phyloP scores from a whole-genome alignment of 805 yeast genomes.

The Spathaspora boniae region DNA sequence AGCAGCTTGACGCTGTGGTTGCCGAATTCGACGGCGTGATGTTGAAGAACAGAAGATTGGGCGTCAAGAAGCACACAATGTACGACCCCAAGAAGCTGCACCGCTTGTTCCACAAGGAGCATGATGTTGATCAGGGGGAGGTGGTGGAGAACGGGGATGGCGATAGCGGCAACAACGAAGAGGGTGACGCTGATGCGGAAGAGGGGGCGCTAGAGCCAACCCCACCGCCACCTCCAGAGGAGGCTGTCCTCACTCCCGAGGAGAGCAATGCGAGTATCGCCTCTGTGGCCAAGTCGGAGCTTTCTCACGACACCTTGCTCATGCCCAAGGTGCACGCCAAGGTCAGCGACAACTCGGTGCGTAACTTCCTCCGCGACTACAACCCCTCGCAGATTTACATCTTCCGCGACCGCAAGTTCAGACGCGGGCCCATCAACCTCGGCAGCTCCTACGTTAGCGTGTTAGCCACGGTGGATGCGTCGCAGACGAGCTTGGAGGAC shows the following conservation, averaged over 20 bases:
- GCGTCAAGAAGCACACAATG: conserved; percentile 41
- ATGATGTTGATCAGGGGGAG: no score
- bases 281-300: conserved; percentile 2
- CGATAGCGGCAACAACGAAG: no score
- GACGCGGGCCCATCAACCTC: conserved; percentile 26
- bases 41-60: conserved; percentile 37
- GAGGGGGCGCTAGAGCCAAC: not conserved
- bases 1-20: conserved; percentile 27
- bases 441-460: conserved; percentile 43
- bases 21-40: conserved; percentile 20
- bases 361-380: conserved; percentile 42
- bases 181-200: not conserved
- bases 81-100: conserved; percentile 32
- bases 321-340: conserved; percentile 38
- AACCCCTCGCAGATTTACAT: conserved; percentile 47
- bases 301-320: conserved; percentile 46
- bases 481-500: conserved; percentile 34
- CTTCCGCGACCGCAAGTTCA: conserved; percentile 34
- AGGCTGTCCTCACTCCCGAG: not conserved
- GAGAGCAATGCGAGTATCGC: no score
- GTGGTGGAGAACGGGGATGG: no score
- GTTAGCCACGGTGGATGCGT: conserved; percentile 43
- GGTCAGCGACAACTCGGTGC: conserved; percentile 42
- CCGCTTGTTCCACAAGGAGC: no score
- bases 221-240: not conserved